A percentile compares a stretch with the other conserved stretches of the same genome.
phyloP scores from a whole-genome alignment of 805 yeast genomes.

The Barnettozyma sucrosica region DNA sequence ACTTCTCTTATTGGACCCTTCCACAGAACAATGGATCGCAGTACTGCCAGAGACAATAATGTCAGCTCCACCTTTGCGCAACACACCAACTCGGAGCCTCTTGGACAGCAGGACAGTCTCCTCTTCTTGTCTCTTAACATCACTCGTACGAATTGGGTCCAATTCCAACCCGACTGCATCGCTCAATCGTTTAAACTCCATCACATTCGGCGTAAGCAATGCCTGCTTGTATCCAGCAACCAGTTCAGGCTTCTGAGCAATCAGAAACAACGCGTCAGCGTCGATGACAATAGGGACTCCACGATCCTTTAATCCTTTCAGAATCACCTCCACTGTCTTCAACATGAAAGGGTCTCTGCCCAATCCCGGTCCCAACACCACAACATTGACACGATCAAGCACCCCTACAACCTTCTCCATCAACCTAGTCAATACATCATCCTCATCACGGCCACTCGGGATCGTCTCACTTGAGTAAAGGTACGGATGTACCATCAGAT shows the following conservation, averaged over 20 bases:
- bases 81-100: conserved; percentile 49
- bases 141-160: conserved; percentile 2
- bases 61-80: conserved; percentile 72
- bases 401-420: conserved; percentile 51
- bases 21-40: conserved; percentile 36
- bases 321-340: conserved; percentile 48
- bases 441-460: conserved; percentile 10
- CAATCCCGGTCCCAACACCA: conserved; percentile 90
- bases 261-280: conserved; percentile 79
- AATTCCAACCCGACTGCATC: conserved; percentile 36
- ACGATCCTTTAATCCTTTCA: conserved; percentile 47
- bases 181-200: conserved; percentile 70
- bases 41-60: conserved; percentile 47
- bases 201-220: conserved; percentile 82
- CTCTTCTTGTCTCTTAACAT: conserved; percentile 1
- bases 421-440: conserved; percentile 34
- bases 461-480: conserved; percentile 40
- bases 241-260: conserved; percentile 52
- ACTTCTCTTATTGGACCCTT: conserved; percentile 74
- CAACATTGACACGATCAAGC: conserved; percentile 65
- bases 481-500: conserved; percentile 94
- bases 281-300: conserved; percentile 75
- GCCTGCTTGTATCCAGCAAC: conserved; percentile 53
- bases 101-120: conserved; percentile 40
- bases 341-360: conserved; percentile 77